A percentile compares a stretch with the other conserved stretches of the same genome.
phyloP scores from a whole-genome alignment of 2,329 filamentous ascomycete species.

The Emericellopsis cladophorae region DNA sequence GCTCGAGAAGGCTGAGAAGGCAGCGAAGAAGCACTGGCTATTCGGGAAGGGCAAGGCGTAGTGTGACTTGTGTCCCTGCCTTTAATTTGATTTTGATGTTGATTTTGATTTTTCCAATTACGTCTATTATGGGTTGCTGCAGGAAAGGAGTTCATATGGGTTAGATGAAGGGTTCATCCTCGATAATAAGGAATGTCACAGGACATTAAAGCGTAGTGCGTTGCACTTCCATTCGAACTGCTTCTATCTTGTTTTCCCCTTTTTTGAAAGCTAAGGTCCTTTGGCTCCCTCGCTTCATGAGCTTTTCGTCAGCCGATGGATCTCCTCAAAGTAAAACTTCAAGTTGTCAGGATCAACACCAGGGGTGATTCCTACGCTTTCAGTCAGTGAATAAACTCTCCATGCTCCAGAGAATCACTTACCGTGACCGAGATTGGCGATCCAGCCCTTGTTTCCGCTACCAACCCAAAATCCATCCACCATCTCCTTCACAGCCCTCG shows the following conservation, averaged over 20 bases:
- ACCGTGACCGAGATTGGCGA: slow-evolving; percentile 93
- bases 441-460: slow-evolving; percentile 69
- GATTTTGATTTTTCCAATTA: not conserved
- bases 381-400: not conserved
- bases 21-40: slow-evolving; percentile 27
- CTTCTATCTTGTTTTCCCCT: not conserved
- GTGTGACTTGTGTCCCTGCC: slow-evolving; percentile 1
- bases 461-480: slow-evolving; percentile 68
- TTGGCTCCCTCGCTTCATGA: slow-evolving; percentile 6
- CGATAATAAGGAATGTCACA: not conserved
- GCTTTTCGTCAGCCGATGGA: slow-evolving; percentile 56
- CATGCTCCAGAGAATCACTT: slow-evolving; percentile 18
- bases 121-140: not conserved
- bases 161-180: not conserved
- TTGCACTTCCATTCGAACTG: too few relatives aligned
- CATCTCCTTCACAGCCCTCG: slow-evolving; percentile 71
- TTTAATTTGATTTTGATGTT: slow-evolving; percentile 1
- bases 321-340: slow-evolving; percentile 87
- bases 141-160: too few relatives aligned
- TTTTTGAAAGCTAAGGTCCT: not conserved
- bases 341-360: slow-evolving; percentile 89
- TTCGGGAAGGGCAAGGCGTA: slow-evolving; percentile 32
- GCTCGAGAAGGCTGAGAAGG: slow-evolving; percentile 5
- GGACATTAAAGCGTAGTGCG: not conserved
- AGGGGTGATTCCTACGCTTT: slow-evolving; percentile 66